Conservation (phyloP, 305 asterid genomes). For the Ruellia speciosa region DNA sequence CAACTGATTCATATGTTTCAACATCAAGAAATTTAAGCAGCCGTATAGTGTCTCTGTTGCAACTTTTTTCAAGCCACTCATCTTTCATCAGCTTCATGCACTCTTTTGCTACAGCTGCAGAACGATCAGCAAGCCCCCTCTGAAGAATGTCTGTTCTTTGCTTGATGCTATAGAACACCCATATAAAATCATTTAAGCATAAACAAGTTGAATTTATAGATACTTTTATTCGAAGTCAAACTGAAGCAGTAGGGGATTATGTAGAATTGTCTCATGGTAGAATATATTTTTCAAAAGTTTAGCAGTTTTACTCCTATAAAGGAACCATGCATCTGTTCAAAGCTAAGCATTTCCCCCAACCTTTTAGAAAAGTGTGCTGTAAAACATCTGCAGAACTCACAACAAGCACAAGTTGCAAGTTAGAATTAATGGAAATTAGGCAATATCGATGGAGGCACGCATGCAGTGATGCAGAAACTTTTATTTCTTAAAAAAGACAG, state of each 20-base stretch:
- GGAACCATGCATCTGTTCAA: background rate
- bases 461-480: background rate
- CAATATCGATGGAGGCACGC: background rate
- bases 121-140: slow-evolving; percentile 93
- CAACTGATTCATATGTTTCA: slow-evolving; percentile 90
- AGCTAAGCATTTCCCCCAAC: background rate
- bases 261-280: background rate
- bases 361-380: too few species aligned
- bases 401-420: background rate
- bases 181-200: slow-evolving; percentile 21
- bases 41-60: slow-evolving; percentile 66
- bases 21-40: slow-evolving; percentile 88
- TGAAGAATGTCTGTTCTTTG: slow-evolving; percentile 75
- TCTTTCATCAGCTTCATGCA: slow-evolving; percentile 80
- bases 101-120: slow-evolving; percentile 65
- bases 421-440: background rate
- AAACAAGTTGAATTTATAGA: slow-evolving; percentile 11
- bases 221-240: slow-evolving; percentile 7
- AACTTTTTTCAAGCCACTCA: slow-evolving; percentile 80
- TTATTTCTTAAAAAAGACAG: background rate
- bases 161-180: slow-evolving; percentile 63
- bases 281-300: too few species aligned
- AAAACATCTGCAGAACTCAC: too few species aligned
- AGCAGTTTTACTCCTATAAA: background rate
- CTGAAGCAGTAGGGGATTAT: background rate